Conservation (phyloP, 768 basidiomycete genomes). For the Xerocomellus dryophilus region DNA sequence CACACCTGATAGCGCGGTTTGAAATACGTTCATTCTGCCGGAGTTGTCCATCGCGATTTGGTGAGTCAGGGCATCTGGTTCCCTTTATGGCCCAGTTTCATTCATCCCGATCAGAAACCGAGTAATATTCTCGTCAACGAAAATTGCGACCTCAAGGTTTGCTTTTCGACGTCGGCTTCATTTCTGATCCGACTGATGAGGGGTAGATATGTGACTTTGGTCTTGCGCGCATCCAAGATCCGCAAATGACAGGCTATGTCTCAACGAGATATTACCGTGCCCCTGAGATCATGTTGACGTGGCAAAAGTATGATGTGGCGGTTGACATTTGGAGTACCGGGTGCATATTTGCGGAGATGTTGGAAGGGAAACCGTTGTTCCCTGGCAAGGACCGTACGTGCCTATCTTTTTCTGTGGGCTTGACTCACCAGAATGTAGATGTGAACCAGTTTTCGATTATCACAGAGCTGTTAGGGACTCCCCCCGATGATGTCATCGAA, state of each 20-base stretch:
- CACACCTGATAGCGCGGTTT: conserved; percentile 70
- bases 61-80: conserved; percentile 39
- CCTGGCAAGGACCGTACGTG: conserved; percentile 98
- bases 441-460: conserved; percentile 99
- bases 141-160: conserved; percentile 96
- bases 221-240: conserved; percentile 96
- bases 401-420: background rate
- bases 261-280: conserved; percentile 99
- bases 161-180: conserved; percentile 12
- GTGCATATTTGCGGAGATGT: conserved; percentile 99
- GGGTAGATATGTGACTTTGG: conserved; percentile 96
- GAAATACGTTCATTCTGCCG: conserved; percentile 99
- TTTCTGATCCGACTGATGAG: conserved; percentile 2
- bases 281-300: conserved; percentile 99
- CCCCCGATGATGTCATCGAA: conserved; percentile 98
- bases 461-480: conserved; percentile 96
- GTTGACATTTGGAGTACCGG: conserved; percentile 99
- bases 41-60: conserved; percentile 96
- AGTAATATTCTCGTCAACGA: conserved; percentile 99
- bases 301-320: conserved; percentile 99
- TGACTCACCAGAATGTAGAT: conserved; percentile 50
- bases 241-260: conserved; percentile 99
- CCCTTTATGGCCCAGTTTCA: background rate
- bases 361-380: conserved; percentile 97
- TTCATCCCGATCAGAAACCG: conserved; percentile 66